phyloP scores from a whole-genome alignment of 2,329 filamentous ascomycete species.

The Pseudocercospora eumusae region DNA sequence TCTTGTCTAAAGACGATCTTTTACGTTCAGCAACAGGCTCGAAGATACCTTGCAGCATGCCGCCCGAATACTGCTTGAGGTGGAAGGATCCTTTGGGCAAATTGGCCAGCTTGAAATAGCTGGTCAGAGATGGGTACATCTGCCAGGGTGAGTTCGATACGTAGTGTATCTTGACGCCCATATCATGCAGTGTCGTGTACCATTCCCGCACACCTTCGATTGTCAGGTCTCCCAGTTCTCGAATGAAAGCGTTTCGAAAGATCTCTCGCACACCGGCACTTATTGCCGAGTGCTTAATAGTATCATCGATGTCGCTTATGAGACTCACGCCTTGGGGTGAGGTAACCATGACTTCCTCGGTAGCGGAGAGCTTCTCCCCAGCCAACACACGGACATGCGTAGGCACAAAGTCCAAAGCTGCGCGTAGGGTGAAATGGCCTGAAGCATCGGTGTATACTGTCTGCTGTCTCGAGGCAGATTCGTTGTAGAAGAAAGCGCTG shows the following conservation, averaged over 20 bases:
- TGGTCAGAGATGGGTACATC: constrained; percentile 83
- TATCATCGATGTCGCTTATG: constrained; percentile 98
- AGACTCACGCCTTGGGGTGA: constrained; percentile 80
- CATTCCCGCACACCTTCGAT: constrained; percentile 87
- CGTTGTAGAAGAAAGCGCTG: constrained; percentile 94
- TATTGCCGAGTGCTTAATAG: constrained; percentile 93
- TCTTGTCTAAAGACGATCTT: constrained; percentile 79
- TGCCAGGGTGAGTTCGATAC: constrained; percentile 99
- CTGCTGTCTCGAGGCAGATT: constrained; percentile 75
- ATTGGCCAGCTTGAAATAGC: constrained; percentile 77
- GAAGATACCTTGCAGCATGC: constrained; percentile 97
- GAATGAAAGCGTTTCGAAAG: constrained; percentile 92
- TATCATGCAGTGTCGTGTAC: constrained; percentile 74
- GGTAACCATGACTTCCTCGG: constrained; percentile 74
- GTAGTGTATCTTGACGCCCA: constrained; percentile 90
- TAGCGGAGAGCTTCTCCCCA: constrained; percentile 79
- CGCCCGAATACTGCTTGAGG: constrained; percentile 83
- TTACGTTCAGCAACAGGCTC: constrained; percentile 96
- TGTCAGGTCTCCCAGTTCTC: constrained; percentile 76
- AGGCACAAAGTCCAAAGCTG: constrained; percentile 83
- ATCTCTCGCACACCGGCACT: constrained; percentile 85
- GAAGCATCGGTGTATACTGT: constrained; percentile 84
- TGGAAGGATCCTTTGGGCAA: constrained; percentile 89
- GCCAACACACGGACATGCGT: constrained; percentile 86
- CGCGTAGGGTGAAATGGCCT: constrained; percentile 81